These are phyloP conservation scores for Candida anglica DNA, from an alignment of 805 yeast species.

Conservation along the genomic window DNA sequence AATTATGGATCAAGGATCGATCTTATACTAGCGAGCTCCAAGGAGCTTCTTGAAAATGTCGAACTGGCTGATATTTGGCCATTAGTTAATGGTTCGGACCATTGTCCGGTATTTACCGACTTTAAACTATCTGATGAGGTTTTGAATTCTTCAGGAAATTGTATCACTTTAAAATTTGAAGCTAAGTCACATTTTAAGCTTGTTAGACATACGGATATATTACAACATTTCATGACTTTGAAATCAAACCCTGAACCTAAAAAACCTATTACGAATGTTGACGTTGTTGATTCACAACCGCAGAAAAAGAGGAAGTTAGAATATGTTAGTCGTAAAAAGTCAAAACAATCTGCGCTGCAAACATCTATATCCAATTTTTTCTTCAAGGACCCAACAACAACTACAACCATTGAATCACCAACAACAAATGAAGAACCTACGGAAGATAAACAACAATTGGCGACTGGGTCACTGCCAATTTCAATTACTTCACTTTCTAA, in stretches of 20 bases:
- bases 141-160: too few species aligned
- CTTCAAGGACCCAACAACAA: constrained; percentile 8
- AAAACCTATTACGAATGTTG: too few species aligned
- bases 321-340: constrained; percentile 17
- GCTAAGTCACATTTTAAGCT: constrained; percentile 47
- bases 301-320: constrained; percentile 8
- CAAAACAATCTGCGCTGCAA: constrained; percentile 9
- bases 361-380: constrained; percentile 23
- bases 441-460: too few species aligned
- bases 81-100: constrained; percentile 80
- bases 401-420: too few species aligned
- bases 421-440: too few species aligned
- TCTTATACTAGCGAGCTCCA: constrained; percentile 52
- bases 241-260: constrained; percentile 3
- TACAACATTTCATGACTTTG: constrained; percentile 19
- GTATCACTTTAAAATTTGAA: constrained; percentile 50
- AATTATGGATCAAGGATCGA: constrained; percentile 91
- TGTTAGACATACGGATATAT: constrained; percentile 27
- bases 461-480: too few species aligned
- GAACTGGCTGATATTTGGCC: constrained; percentile 60
- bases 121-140: constrained; percentile 24
- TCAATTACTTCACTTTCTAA: constrained; percentile 9
- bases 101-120: constrained; percentile 86
- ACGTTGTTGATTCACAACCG: too few species aligned
- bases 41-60: constrained; percentile 25